Conservation (phyloP, 768 basidiomycete genomes). For the Pulveroboletus sp. region DNA sequence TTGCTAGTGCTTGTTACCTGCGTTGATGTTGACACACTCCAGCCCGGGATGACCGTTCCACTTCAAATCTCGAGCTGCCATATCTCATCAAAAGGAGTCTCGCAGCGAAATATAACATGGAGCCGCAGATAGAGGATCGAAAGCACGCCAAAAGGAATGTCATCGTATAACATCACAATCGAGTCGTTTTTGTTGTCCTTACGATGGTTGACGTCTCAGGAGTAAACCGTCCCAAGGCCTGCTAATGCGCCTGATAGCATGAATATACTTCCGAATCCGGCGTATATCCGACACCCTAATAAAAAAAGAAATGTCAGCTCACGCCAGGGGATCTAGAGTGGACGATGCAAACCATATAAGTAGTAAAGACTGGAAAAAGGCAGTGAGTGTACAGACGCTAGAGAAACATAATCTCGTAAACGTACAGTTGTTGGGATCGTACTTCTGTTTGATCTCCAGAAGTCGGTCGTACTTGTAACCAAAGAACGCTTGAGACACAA, state of each 20-base stretch:
- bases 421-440: constrained; percentile 15
- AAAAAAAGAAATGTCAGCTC: not conserved
- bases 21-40: no score
- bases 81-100: no score
- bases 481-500: constrained; percentile 11
- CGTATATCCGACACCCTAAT: constrained; percentile 7
- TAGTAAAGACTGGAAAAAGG: constrained; percentile 11
- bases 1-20: no score
- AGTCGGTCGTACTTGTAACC: constrained; percentile 15
- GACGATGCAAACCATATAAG: constrained; percentile 4
- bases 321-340: not conserved
- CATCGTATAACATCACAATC: no score
- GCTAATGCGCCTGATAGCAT: not conserved
- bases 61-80: no score
- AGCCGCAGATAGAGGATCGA: no score
- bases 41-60: no score
- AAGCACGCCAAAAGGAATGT: no score
- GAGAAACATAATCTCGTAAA: not conserved
- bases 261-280: constrained; percentile 1
- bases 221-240: not conserved
- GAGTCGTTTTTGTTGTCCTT: no score
- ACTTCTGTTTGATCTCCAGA: constrained; percentile 13
- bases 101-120: no score
- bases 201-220: no score
- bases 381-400: not conserved